Evolutionary conservation across 2,329 filamentous ascomycete genomes (phyloP), one percentile per base, ranked within the genome.

Genomic region (Fusarium beomiforme): DNA sequence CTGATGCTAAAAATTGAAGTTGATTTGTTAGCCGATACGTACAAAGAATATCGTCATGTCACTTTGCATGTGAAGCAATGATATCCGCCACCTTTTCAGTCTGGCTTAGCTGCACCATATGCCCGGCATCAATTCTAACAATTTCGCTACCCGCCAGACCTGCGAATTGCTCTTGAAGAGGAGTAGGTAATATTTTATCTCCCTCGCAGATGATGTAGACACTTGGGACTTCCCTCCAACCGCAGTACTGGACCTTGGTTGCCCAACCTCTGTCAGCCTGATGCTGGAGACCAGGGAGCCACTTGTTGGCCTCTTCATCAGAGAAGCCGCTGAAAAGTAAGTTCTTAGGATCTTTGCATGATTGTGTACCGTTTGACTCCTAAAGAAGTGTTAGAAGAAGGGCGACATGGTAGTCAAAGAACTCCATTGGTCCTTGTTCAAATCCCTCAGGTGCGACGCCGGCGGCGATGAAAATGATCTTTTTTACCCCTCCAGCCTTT

Each of bases 1-100:
- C 1, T 0, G 33, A 4, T 34, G 2, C 11, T 29, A 29, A 29
- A 9, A 1, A 17, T 23, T 23, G 3, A 7, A 5, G 2, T 12
- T 33, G 2, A n/a, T 9, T 6, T 19, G 4, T 21, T n/a, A 5
- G 8, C 26, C 23, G 0, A 2, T 17, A 1, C 7, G 11, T 31
- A 5, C n/a, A 3, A 31, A 6, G 0, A 2, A 31, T 31, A 1
- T 11, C 0, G 6, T 19, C 36, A 6, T 5, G 2, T 37, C 14
- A 34, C 7, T 2, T 4, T 16, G 17, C 10, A 1, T 59, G 46
- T 11, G 19, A 59, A 55, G 12, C 10, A 10, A 55, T 29, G 2
- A 55, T 42, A 11, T 42, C 36, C 0, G 36, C 36, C 6, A 59
- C 14, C 23, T 36, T 41, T 4, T 59, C 16, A 0, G 36, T 42